These are phyloP conservation scores for Aspergillus eucalypticola DNA, from an alignment of 2,329 filamentous ascomycete species.

Conservation along the genomic window DNA sequence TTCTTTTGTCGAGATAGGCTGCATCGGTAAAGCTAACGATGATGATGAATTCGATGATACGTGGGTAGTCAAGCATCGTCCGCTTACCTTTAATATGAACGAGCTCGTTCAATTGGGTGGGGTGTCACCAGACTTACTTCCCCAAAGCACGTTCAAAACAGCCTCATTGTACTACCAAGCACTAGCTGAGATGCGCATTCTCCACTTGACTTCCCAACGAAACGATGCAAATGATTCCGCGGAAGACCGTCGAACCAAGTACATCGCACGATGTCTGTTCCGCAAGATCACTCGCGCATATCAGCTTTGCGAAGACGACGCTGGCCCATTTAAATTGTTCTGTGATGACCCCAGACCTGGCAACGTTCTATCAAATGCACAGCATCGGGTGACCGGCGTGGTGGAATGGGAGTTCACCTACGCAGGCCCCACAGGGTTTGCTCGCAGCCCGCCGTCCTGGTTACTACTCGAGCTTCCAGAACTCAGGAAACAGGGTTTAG, in stretches of 20 bases:
- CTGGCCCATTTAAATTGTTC: constrained; percentile 25
- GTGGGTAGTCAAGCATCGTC: constrained; percentile 37
- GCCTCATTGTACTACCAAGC: background rate
- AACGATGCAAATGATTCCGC: background rate
- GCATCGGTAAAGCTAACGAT: constrained; percentile 33
- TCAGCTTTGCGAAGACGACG: background rate
- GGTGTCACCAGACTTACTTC: constrained; percentile 33
- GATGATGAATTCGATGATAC: constrained; percentile 14
- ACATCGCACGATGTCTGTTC: background rate
- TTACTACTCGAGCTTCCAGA: constrained; percentile 5
- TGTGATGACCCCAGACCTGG: constrained; percentile 29
- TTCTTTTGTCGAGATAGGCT: constrained; percentile 34
- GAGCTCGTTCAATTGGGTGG: constrained; percentile 35
- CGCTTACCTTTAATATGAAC: constrained; percentile 48
- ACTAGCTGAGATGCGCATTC: constrained; percentile 4
- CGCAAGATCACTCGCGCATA: background rate
- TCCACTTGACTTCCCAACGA: background rate
- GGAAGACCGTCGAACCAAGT: constrained; percentile 4
- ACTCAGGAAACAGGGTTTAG: background rate
- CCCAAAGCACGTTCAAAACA: constrained; percentile 16
- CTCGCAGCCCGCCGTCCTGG: constrained; percentile 13
- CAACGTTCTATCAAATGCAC: constrained; percentile 27
- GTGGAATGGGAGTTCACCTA: constrained; percentile 35
- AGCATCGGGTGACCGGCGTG: constrained; percentile 19
- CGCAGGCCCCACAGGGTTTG: constrained; percentile 20